These are phyloP conservation scores for Cladorrhinum samala DNA, from an alignment of 495 filamentous ascomycete species.

Conservation along the genomic window DNA sequence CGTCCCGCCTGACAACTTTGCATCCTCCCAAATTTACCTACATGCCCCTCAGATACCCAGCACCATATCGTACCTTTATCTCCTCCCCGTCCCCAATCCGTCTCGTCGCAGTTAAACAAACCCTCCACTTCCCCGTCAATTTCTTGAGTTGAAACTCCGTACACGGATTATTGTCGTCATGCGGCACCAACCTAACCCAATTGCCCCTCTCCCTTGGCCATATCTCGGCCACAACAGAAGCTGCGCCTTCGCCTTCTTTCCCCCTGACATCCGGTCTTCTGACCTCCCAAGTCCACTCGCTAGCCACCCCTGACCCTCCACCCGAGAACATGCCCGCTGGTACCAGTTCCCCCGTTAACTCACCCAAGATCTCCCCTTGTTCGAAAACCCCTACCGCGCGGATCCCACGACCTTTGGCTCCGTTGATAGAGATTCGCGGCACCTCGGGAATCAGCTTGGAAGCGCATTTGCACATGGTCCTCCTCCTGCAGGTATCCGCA, in stretches of 20 bases:
- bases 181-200: constrained; percentile 28
- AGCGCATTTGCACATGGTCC: constrained; percentile 15
- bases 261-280: constrained; percentile 21
- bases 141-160: constrained; percentile 18
- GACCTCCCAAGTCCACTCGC: constrained; percentile 21
- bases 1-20: no score
- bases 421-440: constrained; percentile 19
- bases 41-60: constrained; percentile 16
- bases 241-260: no score
- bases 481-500: constrained; percentile 14
- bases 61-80: constrained; percentile 23
- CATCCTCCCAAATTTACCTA: no score
- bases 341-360: constrained; percentile 25
- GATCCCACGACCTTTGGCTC: constrained; percentile 15
- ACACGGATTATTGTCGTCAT: constrained; percentile 14
- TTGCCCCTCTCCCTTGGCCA: constrained; percentile 22
- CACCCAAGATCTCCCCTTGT: constrained; percentile 16
- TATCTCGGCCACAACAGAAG: constrained; percentile 23
- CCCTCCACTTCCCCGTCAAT: constrained; percentile 21
- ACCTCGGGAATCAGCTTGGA: constrained; percentile 9
- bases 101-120: constrained; percentile 18
- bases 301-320: no score
- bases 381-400: constrained; percentile 13
- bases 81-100: constrained; percentile 23
- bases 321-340: constrained; percentile 9